Evolutionary conservation across 1,284 basidiomycete species (phyloP).

Genomic region (Porphyrellus sp.): DNA sequence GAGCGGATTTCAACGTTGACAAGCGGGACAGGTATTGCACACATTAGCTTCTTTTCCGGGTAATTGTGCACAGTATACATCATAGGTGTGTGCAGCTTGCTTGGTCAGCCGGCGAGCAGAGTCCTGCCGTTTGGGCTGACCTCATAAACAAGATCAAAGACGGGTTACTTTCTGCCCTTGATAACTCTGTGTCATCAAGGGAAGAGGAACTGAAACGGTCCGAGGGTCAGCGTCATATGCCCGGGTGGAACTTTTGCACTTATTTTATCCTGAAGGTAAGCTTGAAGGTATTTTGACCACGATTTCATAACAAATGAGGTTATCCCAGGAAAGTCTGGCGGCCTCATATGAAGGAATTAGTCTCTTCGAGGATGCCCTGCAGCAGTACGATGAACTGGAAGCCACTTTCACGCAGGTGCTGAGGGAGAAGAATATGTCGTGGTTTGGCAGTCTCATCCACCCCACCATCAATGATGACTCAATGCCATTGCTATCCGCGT

Average conservation of each 20-base stretch:
- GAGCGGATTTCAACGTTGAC: slow-evolving; percentile 87
- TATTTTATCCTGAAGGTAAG: slow-evolving; percentile 91
- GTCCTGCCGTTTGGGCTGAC: slow-evolving; percentile 87
- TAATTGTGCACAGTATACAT: slow-evolving; percentile 18
- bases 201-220: slow-evolving; percentile 88
- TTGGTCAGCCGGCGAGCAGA: slow-evolving; percentile 66
- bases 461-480: slow-evolving; percentile 77
- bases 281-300: neutral
- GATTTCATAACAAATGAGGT: neutral
- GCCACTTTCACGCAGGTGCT: slow-evolving; percentile 77
- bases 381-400: slow-evolving; percentile 92
- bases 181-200: slow-evolving; percentile 70
- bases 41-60: slow-evolving; percentile 16
- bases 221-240: slow-evolving; percentile 82
- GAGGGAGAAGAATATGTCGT: slow-evolving; percentile 80
- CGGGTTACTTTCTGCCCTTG: slow-evolving; percentile 78
- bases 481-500: slow-evolving; percentile 72
- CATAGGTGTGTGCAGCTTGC: slow-evolving; percentile 76
- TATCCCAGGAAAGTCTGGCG: slow-evolving; percentile 83
- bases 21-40: slow-evolving; percentile 76
- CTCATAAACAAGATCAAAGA: slow-evolving; percentile 89
- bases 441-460: slow-evolving; percentile 84
- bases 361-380: slow-evolving; percentile 84
- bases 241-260: slow-evolving; percentile 96
- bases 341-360: slow-evolving; percentile 89